Percentiles rank a stretch among this genome's conserved stretches.
Conservation (phyloP, 1,284 basidiomycete species). For the Sporisorium scitamineum region DNA sequence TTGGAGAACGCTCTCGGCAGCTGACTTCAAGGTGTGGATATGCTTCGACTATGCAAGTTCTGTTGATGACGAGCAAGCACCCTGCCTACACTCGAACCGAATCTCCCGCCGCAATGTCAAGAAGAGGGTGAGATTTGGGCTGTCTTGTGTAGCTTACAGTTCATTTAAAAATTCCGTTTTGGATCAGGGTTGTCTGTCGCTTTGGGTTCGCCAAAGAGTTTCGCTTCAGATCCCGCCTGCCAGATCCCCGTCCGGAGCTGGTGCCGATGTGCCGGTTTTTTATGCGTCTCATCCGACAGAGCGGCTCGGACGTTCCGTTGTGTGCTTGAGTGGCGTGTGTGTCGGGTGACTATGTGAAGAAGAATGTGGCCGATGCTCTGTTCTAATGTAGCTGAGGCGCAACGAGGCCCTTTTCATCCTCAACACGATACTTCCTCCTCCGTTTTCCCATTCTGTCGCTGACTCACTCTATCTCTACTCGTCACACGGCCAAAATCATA, state of each 20-base stretch:
- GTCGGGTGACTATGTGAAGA: not conserved
- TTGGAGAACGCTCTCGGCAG: too few relatives aligned
- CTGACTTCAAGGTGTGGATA: too few relatives aligned
- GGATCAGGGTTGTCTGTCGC: not conserved
- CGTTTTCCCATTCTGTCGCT: not conserved
- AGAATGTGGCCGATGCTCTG: not conserved
- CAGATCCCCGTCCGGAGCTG: not conserved
- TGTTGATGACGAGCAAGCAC: too few relatives aligned
- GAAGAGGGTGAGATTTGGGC: too few relatives aligned
- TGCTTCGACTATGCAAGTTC: too few relatives aligned
- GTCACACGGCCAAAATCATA: not conserved
- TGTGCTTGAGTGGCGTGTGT: not conserved
- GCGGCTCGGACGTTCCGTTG: not conserved
- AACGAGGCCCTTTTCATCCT: not conserved
- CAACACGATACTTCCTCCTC: not conserved
- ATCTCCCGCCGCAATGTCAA: too few relatives aligned
- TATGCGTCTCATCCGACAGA: conserved; percentile 2
- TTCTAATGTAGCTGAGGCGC: not conserved
- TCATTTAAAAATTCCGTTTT: too few relatives aligned
- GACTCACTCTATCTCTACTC: not conserved
- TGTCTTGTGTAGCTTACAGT: too few relatives aligned
- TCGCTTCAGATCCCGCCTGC: not conserved
- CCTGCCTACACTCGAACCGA: too few relatives aligned
- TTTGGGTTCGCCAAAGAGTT: not conserved
- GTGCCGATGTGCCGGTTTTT: not conserved